Evolutionary conservation across 495 filamentous ascomycete genomes (phyloP), one percentile per base, ranked within the genome.

Genomic region (Penicillium macrosclerotiorum): DNA sequence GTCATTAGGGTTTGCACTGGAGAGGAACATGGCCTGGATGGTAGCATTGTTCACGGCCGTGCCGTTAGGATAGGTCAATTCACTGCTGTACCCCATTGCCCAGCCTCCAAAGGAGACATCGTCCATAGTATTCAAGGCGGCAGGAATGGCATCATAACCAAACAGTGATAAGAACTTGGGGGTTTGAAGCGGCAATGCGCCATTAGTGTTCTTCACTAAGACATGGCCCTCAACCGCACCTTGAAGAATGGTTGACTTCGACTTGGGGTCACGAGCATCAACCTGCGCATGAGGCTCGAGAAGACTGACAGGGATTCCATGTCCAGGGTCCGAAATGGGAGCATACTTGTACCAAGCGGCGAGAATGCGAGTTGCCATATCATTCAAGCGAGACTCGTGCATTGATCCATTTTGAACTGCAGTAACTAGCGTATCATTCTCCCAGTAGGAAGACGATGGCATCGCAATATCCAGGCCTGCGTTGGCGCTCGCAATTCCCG

Each of bases 401-500:
- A 83, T 74, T 37, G 73, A 87, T 24, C 81, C 81, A 59, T 96
- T 95, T 14, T 93, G 65, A 0, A 93, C 79, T 0, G 89, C 80
- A 32, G 73, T 79, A 0, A 82, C 88, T 37, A 97, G 75, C 88
- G 95, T 1, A 95, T 75, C 1, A 85, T 84, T 23, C 85, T 68
- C 4, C 88, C 90, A 46, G 89, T 75, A 7, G 74, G 75, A 83
- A 84, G 90, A n/a, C 54, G 55, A 11, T 3, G 92, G 92, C 91
- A 96, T 96, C 1, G 78, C 86, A 88, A 95, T 90, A 64, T 96
- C 91, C 3, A 96, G 68, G 0, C 91, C 91, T 6, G 89, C 82
- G 14, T 95, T 62, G 3, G 90, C 85, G 47, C 81, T 85, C 13
- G 76, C 80, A 1, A 72, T 67, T 6, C 69, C 75, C 0, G 66